Evolutionary conservation across 116 monocot genomes (phyloP).

Genomic region (Iris pallida): DNA sequence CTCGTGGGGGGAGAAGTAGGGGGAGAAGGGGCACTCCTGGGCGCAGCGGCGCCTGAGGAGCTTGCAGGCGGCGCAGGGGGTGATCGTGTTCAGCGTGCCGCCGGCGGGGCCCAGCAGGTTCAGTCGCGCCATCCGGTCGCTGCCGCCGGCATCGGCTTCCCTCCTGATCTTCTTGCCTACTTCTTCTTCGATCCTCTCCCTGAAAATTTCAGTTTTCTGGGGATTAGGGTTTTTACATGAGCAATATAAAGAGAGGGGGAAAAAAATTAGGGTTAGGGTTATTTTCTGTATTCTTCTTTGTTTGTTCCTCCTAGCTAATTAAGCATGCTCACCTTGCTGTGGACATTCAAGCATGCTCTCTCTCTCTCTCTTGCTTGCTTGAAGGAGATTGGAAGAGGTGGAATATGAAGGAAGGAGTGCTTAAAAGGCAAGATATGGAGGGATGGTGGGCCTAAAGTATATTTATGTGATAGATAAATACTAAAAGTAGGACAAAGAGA

Average conservation of each 20-base stretch:
- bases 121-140: conserved; percentile 31
- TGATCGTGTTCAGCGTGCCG: conserved; percentile 51
- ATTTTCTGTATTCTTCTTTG: background rate
- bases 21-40: conserved; percentile 97
- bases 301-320: too few relatives aligned
- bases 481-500: background rate
- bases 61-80: conserved; percentile 98
- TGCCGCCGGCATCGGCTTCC: conserved; percentile 31
- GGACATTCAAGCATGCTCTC: conserved; percentile 56
- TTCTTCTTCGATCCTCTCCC: conserved; percentile 48
- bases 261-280: background rate
- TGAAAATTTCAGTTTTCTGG: background rate
- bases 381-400: background rate
- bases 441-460: conserved; percentile 31
- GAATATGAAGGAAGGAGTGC: conserved; percentile 44
- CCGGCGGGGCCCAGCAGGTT: conserved; percentile 29
- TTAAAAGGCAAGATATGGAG: conserved; percentile 63
- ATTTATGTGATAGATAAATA: conserved; percentile 12
- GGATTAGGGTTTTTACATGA: conserved; percentile 2
- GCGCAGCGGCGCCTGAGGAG: conserved; percentile 81
- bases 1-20: conserved; percentile 96
- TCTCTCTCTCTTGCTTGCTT: background rate
- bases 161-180: conserved; percentile 59
- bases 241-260: background rate
- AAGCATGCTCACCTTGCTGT: conserved; percentile 64